These are phyloP conservation scores for Rhamnella rubrinervis DNA, from an alignment of 331 rosid species.

Conservation along the genomic window DNA sequence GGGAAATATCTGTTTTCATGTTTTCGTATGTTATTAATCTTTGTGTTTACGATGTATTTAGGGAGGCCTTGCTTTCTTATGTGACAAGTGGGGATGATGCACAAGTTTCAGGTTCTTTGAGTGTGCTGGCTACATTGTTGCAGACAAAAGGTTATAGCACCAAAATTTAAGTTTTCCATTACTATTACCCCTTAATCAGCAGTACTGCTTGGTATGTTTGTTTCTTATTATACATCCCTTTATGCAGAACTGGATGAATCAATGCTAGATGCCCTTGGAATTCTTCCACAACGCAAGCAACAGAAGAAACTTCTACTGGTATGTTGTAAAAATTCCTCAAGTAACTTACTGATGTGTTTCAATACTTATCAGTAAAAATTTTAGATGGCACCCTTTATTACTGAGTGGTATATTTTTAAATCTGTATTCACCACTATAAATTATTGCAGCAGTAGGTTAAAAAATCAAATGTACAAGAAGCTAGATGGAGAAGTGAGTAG, in stretches of 20 bases:
- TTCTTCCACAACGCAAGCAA: constrained; percentile 86
- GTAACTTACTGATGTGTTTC: background rate
- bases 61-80: constrained; percentile 70
- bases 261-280: constrained; percentile 81
- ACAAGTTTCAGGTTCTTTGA: constrained; percentile 69
- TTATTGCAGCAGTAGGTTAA: too few species aligned
- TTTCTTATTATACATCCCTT: constrained; percentile 10
- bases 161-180: constrained; percentile 10
- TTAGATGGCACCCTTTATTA: background rate
- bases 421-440: too few species aligned
- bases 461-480: too few species aligned
- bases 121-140: constrained; percentile 67
- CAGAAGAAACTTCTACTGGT: constrained; percentile 84
- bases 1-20: background rate
- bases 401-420: too few species aligned
- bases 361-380: background rate
- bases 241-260: constrained; percentile 74
- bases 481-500: too few species aligned
- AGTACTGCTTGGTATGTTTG: background rate
- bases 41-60: constrained; percentile 20
- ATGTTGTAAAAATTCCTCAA: constrained; percentile 19
- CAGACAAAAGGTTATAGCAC: constrained; percentile 72
- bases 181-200: background rate
- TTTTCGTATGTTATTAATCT: background rate
- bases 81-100: constrained; percentile 60